Evolutionary conservation across 345 rosid species (phyloP).

Genomic region (Atalantia buxifolia): DNA sequence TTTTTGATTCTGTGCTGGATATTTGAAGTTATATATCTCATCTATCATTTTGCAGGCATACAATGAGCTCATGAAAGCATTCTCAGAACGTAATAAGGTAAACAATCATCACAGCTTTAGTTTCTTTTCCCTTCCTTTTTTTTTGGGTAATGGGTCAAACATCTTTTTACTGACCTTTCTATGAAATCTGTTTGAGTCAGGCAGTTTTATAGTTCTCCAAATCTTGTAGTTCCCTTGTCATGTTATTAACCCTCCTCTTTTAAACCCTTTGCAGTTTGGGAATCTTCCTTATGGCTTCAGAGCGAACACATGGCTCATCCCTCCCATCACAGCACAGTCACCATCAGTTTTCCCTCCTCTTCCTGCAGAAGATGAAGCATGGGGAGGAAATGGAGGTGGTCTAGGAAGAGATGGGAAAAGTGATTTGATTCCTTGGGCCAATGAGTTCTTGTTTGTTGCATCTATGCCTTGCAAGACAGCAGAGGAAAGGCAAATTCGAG

Average conservation of each 20-base stretch:
- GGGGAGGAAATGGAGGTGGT: constrained; percentile 98
- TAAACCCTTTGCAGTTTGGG: constrained; percentile 61
- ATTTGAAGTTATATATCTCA: constrained; percentile 2
- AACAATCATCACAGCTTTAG: background rate
- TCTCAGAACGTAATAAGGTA: constrained; percentile 93
- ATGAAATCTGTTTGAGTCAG: background rate
- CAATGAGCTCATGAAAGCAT: constrained; percentile 81
- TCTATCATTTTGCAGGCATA: constrained; percentile 61
- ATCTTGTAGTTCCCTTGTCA: background rate
- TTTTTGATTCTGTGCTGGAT: background rate
- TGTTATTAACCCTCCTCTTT: constrained; percentile 2
- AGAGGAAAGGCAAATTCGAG: constrained; percentile 92
- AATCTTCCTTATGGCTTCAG: constrained; percentile 97
- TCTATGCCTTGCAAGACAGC: constrained; percentile 90
- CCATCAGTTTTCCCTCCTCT: constrained; percentile 70
- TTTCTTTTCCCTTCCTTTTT: background rate
- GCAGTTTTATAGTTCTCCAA: background rate
- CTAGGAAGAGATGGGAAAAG: constrained; percentile 75
- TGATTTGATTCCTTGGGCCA: constrained; percentile 84
- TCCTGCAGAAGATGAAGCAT: constrained; percentile 80
- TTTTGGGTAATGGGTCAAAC: background rate
- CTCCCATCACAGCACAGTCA: constrained; percentile 72
- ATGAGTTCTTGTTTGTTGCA: constrained; percentile 66
- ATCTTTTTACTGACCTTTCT: constrained; percentile 11
- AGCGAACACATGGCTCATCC: constrained; percentile 96